phyloP scores from a whole-genome alignment of 495 filamentous ascomycete species.

The Tetracladium marchalianum region DNA sequence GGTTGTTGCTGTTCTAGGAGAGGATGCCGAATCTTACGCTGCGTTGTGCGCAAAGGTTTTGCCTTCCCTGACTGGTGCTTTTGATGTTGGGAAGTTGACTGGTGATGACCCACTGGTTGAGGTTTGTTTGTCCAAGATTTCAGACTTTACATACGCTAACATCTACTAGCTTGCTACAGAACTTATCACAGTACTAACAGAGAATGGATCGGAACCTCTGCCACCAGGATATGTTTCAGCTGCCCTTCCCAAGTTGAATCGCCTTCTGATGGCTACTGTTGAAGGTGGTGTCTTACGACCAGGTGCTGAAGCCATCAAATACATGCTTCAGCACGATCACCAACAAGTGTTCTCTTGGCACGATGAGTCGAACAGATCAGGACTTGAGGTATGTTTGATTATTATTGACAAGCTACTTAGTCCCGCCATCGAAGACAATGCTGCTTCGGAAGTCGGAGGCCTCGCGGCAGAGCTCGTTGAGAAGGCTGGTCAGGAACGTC shows the following conservation, averaged over 20 bases:
- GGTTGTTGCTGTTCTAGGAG: conserved; percentile 57
- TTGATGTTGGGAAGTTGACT: conserved; percentile 79
- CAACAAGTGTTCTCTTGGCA: conserved; percentile 78
- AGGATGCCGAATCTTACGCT: conserved; percentile 59
- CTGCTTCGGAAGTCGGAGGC: conserved; percentile 91
- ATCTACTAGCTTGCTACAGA: conserved; percentile 62
- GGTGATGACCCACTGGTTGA: conserved; percentile 73
- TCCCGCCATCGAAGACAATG: conserved; percentile 72
- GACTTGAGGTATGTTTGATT: conserved; percentile 76
- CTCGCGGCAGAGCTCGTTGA: conserved; percentile 92
- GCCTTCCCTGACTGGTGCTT: conserved; percentile 76
- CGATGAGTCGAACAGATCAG: conserved; percentile 64
- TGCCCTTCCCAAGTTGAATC: conserved; percentile 76
- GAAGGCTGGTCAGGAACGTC: conserved; percentile 76
- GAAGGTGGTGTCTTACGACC: conserved; percentile 81
- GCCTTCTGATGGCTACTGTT: conserved; percentile 65
- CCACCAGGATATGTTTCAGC: conserved; percentile 78
- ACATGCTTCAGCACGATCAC: conserved; percentile 79
- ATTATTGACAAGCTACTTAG: conserved; percentile 91
- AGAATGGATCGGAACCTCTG: conserved; percentile 73
- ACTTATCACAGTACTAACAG: conserved; percentile 67
- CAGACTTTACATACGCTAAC: not conserved
- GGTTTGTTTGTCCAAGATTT: conserved; percentile 27
- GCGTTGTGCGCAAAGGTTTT: conserved; percentile 80
- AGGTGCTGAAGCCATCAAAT: conserved; percentile 75